Evolutionary conservation across 345 rosid species (phyloP).

Genomic region (Kernera saxatilis): DNA sequence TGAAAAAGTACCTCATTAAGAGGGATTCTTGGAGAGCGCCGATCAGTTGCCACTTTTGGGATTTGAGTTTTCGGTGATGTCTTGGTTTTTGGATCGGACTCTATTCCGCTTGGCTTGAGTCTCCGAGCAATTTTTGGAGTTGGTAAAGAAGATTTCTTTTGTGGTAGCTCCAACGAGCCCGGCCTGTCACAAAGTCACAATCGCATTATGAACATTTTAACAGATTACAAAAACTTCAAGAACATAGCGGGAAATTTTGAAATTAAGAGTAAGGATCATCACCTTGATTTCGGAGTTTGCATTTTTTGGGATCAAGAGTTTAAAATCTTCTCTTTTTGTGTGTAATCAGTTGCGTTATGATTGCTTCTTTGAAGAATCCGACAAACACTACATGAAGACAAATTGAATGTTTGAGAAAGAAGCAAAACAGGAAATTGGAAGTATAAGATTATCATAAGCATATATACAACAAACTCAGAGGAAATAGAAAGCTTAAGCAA

Average conservation of each 20-base stretch:
- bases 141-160: conserved; percentile 55
- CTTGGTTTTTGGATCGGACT: conserved; percentile 40
- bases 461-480: conserved; percentile 17
- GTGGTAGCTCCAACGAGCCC: conserved; percentile 50
- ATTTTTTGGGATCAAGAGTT: not conserved
- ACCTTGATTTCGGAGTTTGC: conserved; percentile 31
- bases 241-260: too few species aligned
- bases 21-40: conserved; percentile 62
- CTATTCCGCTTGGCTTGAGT: conserved; percentile 45
- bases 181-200: conserved; percentile 35
- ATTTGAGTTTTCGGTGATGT: conserved; percentile 55
- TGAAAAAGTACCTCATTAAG: conserved; percentile 56
- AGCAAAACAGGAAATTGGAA: conserved; percentile 16
- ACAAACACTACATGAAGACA: conserved; percentile 42
- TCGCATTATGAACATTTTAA: not conserved
- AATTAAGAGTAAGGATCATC: too few species aligned
- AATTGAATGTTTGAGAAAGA: conserved; percentile 18
- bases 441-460: conserved; percentile 15
- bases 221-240: not conserved
- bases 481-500: conserved; percentile 27
- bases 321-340: not conserved
- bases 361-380: conserved; percentile 28
- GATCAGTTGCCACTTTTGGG: conserved; percentile 57
- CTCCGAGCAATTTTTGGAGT: conserved; percentile 48
- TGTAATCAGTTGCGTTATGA: not conserved